Conservation (phyloP, 192 early-diverging fungal genomes). For the Coemansia nantahalensis region DNA sequence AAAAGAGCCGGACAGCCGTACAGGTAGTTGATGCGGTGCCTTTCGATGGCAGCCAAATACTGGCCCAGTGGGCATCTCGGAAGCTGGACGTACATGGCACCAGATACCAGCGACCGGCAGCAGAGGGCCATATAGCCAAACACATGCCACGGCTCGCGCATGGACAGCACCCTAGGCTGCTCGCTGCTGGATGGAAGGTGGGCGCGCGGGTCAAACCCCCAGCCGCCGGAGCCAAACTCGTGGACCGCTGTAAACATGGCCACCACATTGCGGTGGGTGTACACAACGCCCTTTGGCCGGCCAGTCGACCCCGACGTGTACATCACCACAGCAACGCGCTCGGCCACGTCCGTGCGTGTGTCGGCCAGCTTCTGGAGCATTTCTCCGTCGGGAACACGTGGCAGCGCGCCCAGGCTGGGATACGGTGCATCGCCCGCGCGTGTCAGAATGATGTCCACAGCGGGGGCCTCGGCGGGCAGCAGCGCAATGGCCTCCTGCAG, state of each 20-base stretch:
- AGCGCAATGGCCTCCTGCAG: conserved; percentile 4
- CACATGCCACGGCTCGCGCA: conserved; percentile 15
- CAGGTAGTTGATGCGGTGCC: conserved; percentile 11
- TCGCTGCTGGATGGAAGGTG: not conserved
- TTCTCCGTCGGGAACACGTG: not conserved
- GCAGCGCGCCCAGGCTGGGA: not conserved
- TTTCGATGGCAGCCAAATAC: conserved; percentile 28
- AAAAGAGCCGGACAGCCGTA: conserved; percentile 13
- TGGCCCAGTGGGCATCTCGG: not conserved
- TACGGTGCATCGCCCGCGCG: not conserved
- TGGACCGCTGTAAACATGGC: conserved; percentile 91
- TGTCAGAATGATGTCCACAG: conserved; percentile 3
- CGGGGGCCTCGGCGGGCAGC: not conserved
- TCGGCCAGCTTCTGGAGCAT: conserved; percentile 34
- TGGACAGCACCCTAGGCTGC: conserved; percentile 8
- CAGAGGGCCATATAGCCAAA: conserved; percentile 33
- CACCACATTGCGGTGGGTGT: conserved; percentile 58
- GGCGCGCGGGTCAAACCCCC: conserved; percentile 94
- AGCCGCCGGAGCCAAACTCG: conserved; percentile 93
- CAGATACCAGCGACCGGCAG: conserved; percentile 26
- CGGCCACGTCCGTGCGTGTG: conserved; percentile 1
- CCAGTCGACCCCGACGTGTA: conserved; percentile 85
- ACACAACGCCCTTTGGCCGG: conserved; percentile 63
- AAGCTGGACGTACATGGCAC: conserved; percentile 19
- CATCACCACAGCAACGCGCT: conserved; percentile 47